These are phyloP conservation scores for Geranium rotundifolium DNA, from an alignment of 345 rosid genomes.

Conservation along the genomic window DNA sequence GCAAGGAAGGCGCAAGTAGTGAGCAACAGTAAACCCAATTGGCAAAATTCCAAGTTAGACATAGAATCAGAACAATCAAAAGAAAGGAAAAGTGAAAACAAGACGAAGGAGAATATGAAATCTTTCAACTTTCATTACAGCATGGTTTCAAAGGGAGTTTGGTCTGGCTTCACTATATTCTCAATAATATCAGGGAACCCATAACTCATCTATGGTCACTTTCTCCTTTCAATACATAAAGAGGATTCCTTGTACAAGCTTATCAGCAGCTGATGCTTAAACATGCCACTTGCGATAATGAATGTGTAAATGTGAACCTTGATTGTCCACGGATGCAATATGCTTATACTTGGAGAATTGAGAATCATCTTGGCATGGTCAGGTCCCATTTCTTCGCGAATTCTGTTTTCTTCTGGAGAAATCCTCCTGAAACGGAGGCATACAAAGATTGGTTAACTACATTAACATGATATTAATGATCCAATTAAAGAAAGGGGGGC, in stretches of 20 bases:
- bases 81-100: neutral
- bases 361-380: neutral
- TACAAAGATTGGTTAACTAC: neutral
- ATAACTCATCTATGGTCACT: neutral
- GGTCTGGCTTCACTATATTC: neutral
- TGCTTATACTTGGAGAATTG: neutral
- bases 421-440: neutral
- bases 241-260: neutral
- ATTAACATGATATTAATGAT: neutral
- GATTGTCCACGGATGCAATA: neutral
- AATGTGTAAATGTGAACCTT: neutral
- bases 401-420: neutral
- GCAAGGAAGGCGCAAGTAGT: too few species aligned
- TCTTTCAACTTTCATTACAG: neutral
- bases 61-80: neutral
- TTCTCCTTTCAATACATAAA: neutral
- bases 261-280: neutral
- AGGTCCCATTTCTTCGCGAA: neutral
- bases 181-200: neutral
- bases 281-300: neutral
- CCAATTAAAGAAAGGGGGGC: neutral
- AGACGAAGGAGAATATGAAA: neutral
- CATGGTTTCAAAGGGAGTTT: neutral
- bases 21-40: neutral
- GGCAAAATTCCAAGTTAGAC: too few species aligned